phyloP scores from a whole-genome alignment of 257 asterid genomes.

The Eustoma russellianum region DNA sequence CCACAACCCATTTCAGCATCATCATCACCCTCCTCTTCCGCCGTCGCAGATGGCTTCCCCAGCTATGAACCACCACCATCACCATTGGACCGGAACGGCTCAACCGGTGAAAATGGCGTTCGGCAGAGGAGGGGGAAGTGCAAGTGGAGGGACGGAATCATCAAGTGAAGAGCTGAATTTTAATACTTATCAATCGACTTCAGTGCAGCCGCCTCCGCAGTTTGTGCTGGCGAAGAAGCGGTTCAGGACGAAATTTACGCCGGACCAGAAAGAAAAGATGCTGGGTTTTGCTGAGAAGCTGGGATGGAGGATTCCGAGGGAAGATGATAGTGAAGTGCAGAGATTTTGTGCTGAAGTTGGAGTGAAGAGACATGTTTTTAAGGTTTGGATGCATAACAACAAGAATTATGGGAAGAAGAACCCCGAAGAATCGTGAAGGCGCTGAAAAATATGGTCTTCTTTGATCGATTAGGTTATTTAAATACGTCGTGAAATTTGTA shows the following conservation, averaged over 20 bases:
- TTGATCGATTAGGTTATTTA: no score
- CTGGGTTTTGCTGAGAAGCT: conserved; percentile 76
- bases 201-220: conserved; percentile 32
- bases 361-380: conserved; percentile 83
- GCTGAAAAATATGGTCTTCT: no score
- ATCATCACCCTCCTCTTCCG: conserved; percentile 27
- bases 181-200: conserved; percentile 30
- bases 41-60: conserved; percentile 26
- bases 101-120: conserved; percentile 63
- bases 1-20: conserved; percentile 40
- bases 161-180: conserved; percentile 81
- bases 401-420: conserved; percentile 44
- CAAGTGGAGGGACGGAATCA: conserved; percentile 47
- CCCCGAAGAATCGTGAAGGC: conserved; percentile 11
- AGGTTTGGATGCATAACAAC: conserved; percentile 96
- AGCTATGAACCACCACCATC: neutral
- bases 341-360: conserved; percentile 82
- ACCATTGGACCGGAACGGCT: conserved; percentile 37
- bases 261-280: conserved; percentile 90
- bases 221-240: conserved; percentile 53
- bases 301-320: conserved; percentile 95
- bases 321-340: conserved; percentile 72
- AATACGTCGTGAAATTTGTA: no score
- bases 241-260: conserved; percentile 57
- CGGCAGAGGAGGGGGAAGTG: conserved; percentile 29